Evolutionary conservation across 371 early-diverging fungal genomes (phyloP), one percentile per base, ranked within the genome.

Genomic region (Polyrhizophydium stewartii): DNA sequence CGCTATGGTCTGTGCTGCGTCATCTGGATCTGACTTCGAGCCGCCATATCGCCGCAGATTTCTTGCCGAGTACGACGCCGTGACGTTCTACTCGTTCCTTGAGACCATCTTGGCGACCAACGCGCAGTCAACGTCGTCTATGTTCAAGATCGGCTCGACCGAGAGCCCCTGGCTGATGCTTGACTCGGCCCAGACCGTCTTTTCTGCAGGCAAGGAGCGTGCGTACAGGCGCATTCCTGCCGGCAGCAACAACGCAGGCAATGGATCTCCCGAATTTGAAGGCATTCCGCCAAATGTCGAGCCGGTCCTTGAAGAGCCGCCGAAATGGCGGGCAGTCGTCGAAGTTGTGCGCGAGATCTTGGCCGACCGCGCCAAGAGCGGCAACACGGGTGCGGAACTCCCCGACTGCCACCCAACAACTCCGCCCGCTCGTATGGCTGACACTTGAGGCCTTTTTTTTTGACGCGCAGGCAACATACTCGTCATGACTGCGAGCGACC

Each of bases 251-350:
- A 51, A 24, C 28, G 35, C 49, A 17, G 63, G 55, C 40, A 41
- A 12, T 5, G 47, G 31, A 6, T 38, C 47, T 32, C 21, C 6
- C 25, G 53, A 7, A 12, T 27, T 60, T 28, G 55, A 12, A 22
- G 75, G 73, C 7, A 63, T 90, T 24, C 89, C 92, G 0, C 78
- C 82, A 0, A 72, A 78, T 24, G 78, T 89, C 43, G 74, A 80
- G 51, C 85, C 92, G 0, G 83, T 87, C 16, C 66, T 95, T 30
- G 97, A 97, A 66, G 93, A 90, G 50, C 87, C 87, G 28, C 97
- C 97, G 1, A 97, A 97, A 70, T 96, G 96, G 92, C 66, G 69
- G n/a, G 75, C 87, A 1, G 59, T 97, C 24, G 71, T 68, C 0
- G 79, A 82, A 12, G 77, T 92, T 0, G 66, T 97, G 52, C 66